These are phyloP conservation scores for Calvatia gigantea DNA, from an alignment of 768 basidiomycete species.

Conservation along the genomic window DNA sequence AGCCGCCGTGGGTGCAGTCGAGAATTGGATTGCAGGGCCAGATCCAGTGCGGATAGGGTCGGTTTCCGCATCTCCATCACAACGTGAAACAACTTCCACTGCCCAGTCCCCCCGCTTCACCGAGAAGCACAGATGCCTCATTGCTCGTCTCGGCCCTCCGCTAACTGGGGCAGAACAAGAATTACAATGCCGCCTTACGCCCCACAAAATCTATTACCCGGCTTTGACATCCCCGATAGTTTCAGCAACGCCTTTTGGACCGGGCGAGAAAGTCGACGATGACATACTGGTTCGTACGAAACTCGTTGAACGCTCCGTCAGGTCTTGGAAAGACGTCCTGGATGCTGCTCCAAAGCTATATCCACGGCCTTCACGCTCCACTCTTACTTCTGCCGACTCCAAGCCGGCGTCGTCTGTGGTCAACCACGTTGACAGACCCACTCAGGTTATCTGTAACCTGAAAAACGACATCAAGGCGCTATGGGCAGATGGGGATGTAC, in stretches of 20 bases:
- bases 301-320: conserved; percentile 46
- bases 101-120: conserved; percentile 36
- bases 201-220: not conserved
- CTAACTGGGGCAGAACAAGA: conserved; percentile 60
- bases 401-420: not conserved
- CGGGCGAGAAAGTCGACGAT: conserved; percentile 19
- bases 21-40: not conserved
- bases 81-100: conserved; percentile 12
- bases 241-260: conserved; percentile 46
- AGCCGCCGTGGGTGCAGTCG: not conserved
- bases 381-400: not conserved
- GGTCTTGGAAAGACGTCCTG: conserved; percentile 49
- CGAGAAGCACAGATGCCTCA: conserved; percentile 49
- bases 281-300: conserved; percentile 22
- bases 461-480: conserved; percentile 61
- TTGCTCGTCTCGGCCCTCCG: conserved; percentile 55
- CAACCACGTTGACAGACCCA: conserved; percentile 28
- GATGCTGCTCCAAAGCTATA: conserved; percentile 20
- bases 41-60: not conserved
- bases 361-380: conserved; percentile 4
- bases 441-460: conserved; percentile 53
- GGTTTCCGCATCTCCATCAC: conserved; percentile 11
- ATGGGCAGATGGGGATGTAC: conserved; percentile 57
- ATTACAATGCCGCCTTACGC: conserved; percentile 56
- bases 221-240: conserved; percentile 38